Base-by-base conservation (phyloP, 2,329 filamentous ascomycete genomes). In the Alternaria panax region DNA sequence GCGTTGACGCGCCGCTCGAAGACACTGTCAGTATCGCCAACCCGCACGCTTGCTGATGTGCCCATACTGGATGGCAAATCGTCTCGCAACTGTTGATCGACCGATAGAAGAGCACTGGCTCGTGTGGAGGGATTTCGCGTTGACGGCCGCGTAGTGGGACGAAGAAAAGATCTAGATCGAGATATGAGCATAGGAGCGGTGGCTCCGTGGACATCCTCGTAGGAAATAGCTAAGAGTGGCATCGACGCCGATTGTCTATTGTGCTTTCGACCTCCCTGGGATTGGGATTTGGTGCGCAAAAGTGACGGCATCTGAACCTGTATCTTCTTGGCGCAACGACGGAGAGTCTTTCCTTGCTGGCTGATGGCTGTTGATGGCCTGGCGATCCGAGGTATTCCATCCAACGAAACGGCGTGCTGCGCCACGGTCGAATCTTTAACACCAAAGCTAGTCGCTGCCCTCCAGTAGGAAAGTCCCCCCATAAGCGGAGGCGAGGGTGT, bases 391-490 rank as follows among this genome's bases (percentile, higher is more conserved):
- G 62, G 48, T 20, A 60, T 50, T n/a, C 42, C 56, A 25, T 64
- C 54, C 36, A 76, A 71, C 1, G 74, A 72, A 2, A 71, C 60
- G 12, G 71, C 74, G 51, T 73, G 75, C 52, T 73, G 74, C 9
- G 71, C 60, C 24, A 61, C 62, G 3, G 61, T 24, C 0, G 60
- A 57, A 14, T 64, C 48, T 27, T 54, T 53, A 3, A 61, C 11
- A 32, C 62, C 56, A 7, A 51, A 40, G 5, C 38, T 42, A 4
- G 63, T 58, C 12, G 60, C 71, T 24, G 67, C 65, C 56, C 64
- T 66, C 75, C 74, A 76, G 60, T 78, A 78, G 7, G 70, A 56
- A 6, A 77, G 36, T n/a, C 74, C 75, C 6, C 63, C 60, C 75
- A 78, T 78, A 18, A 78, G 54, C 3, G 70, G 68, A 43, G 70